Conservation (phyloP, 1,284 basidiomycete species). For the Malassezia cuniculi region DNA sequence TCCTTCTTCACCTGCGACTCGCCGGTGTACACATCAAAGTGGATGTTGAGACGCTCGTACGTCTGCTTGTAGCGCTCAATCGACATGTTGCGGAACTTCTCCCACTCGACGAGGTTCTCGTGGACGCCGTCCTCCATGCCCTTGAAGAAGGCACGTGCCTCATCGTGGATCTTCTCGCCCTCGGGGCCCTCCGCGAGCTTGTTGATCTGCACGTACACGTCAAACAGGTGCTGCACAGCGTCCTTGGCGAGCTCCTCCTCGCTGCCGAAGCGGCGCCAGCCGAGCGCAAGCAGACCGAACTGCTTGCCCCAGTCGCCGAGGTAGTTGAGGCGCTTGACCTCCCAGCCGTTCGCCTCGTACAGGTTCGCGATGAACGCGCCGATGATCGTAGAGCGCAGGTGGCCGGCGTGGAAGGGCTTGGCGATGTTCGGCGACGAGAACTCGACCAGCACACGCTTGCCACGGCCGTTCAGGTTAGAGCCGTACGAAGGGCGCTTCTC, state of each 20-base stretch:
- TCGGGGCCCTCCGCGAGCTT: slow-evolving; percentile 59
- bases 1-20: slow-evolving; percentile 76
- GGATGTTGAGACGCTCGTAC: slow-evolving; percentile 78
- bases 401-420: slow-evolving; percentile 96
- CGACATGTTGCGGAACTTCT: slow-evolving; percentile 79
- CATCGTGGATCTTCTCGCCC: slow-evolving; percentile 55
- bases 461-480: slow-evolving; percentile 34
- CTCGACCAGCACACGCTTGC: slow-evolving; percentile 51
- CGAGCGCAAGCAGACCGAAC: slow-evolving; percentile 65
- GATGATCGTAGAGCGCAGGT: slow-evolving; percentile 91
- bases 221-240: slow-evolving; percentile 85
- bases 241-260: slow-evolving; percentile 71
- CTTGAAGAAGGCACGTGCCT: slow-evolving; percentile 82
- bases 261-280: slow-evolving; percentile 81
- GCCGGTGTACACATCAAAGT: slow-evolving; percentile 86
- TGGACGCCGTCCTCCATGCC: slow-evolving; percentile 84
- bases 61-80: slow-evolving; percentile 82
- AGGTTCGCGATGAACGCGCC: slow-evolving; percentile 84
- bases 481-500: slow-evolving; percentile 37
- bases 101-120: slow-evolving; percentile 71
- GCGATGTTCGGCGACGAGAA: slow-evolving; percentile 97
- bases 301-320: slow-evolving; percentile 50
- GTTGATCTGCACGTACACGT: slow-evolving; percentile 90
- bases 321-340: slow-evolving; percentile 82
- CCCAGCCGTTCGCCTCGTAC: slow-evolving; percentile 85